Conservation (phyloP, 495 filamentous ascomycete species). For the Penicillium diatomitis region DNA sequence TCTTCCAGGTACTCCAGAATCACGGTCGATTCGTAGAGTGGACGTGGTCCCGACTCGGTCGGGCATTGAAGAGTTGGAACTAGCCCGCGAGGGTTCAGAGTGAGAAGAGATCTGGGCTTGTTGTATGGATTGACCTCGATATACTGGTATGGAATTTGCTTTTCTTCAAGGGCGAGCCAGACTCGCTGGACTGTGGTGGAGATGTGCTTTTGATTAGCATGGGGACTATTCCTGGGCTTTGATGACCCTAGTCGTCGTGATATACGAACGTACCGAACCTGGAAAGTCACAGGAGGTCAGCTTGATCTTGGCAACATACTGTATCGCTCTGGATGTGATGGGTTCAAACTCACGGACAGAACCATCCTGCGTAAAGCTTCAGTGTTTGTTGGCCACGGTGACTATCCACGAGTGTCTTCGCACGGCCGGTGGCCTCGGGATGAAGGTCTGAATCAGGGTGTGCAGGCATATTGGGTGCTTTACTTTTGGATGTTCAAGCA, state of each 20-base stretch:
- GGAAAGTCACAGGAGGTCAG: slow-evolving; percentile 3
- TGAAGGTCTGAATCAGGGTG: slow-evolving; percentile 39
- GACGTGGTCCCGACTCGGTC: slow-evolving; percentile 19
- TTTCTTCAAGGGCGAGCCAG: slow-evolving; percentile 61
- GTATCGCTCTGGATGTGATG: not conserved
- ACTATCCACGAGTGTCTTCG: slow-evolving; percentile 37
- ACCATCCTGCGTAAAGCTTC: slow-evolving; percentile 58
- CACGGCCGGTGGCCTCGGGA: slow-evolving; percentile 44
- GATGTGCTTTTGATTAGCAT: not conserved
- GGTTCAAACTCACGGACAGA: slow-evolving; percentile 37
- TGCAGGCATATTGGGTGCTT: slow-evolving; percentile 6
- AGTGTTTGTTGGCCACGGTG: slow-evolving; percentile 42
- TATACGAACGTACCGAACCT: slow-evolving; percentile 20
- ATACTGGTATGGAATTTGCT: slow-evolving; percentile 62
- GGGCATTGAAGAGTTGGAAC: slow-evolving; percentile 52
- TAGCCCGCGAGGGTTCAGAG: slow-evolving; percentile 59
- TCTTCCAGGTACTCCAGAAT: slow-evolving; percentile 66
- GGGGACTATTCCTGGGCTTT: not conserved
- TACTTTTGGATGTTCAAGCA: too few relatives aligned
- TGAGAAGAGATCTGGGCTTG: slow-evolving; percentile 52
- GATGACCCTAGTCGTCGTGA: not conserved
- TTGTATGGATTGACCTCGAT: slow-evolving; percentile 66
- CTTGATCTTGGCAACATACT: not conserved
- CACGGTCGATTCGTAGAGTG: slow-evolving; percentile 58
- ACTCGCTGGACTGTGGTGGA: slow-evolving; percentile 44